Conservation (phyloP, 805 yeast species). For the Diddensiella transvaalensis region DNA sequence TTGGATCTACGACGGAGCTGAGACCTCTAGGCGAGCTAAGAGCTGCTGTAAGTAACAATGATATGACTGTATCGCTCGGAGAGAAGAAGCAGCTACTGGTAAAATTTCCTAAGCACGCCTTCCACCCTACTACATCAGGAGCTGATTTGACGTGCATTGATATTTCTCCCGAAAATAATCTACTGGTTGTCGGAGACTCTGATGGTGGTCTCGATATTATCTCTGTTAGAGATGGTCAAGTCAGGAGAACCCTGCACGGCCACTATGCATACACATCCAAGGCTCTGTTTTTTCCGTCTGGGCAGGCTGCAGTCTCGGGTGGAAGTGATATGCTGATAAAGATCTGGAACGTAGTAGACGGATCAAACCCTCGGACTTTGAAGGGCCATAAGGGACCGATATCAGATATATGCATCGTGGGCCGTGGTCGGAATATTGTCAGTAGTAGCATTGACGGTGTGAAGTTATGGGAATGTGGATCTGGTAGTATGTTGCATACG, state of each 20-base stretch:
- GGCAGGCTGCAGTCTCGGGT: conserved; percentile 53
- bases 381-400: conserved; percentile 47
- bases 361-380: conserved; percentile 49
- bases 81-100: background rate
- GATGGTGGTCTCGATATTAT: conserved; percentile 34
- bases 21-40: conserved; percentile 10
- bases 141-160: conserved; percentile 36
- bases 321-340: conserved; percentile 59
- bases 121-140: conserved; percentile 12
- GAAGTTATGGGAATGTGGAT: conserved; percentile 67
- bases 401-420: conserved; percentile 51
- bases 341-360: conserved; percentile 54
- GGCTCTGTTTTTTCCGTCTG: conserved; percentile 58
- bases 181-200: conserved; percentile 35
- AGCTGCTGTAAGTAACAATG: conserved; percentile 1
- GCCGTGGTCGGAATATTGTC: conserved; percentile 63
- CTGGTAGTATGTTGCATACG: conserved; percentile 44
- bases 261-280: conserved; percentile 48
- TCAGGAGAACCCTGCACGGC: conserved; percentile 36
- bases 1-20: conserved; percentile 19
- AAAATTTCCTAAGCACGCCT: background rate
- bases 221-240: conserved; percentile 18
- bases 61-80: background rate
- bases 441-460: conserved; percentile 54
- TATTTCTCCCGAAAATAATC: conserved; percentile 30